Conservation (phyloP, 495 filamentous ascomycete genomes). For the Clavariopsis aquatica region DNA sequence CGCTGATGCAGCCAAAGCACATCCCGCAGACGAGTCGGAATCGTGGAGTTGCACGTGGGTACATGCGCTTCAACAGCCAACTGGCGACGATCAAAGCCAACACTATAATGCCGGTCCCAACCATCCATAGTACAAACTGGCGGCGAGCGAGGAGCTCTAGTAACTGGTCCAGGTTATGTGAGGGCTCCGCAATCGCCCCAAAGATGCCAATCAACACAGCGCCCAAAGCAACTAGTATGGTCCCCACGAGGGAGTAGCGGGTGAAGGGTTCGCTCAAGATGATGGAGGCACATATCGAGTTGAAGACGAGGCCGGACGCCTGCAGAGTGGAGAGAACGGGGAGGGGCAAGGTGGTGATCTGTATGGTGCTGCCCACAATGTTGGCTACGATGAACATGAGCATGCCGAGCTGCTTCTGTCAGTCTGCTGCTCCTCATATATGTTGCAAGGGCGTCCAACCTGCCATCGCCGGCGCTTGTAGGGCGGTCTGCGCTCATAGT, state of each 20-base stretch:
- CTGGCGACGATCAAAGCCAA: slow-evolving; percentile 64
- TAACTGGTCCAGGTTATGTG: slow-evolving; percentile 82
- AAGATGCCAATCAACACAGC: slow-evolving; percentile 90
- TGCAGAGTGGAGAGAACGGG: slow-evolving; percentile 95
- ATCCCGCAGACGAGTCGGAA: slow-evolving; percentile 84
- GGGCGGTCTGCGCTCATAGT: slow-evolving; percentile 78
- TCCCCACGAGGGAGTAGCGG: slow-evolving; percentile 83
- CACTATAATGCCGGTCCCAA: slow-evolving; percentile 70
- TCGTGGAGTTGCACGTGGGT: slow-evolving; percentile 57
- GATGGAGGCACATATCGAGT: slow-evolving; percentile 92
- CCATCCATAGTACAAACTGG: slow-evolving; percentile 91
- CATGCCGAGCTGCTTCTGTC: slow-evolving; percentile 70
- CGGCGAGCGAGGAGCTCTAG: slow-evolving; percentile 70
- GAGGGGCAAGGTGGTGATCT: slow-evolving; percentile 93
- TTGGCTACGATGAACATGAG: slow-evolving; percentile 95
- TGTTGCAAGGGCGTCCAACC: slow-evolving; percentile 46
- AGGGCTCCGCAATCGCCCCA: slow-evolving; percentile 92
- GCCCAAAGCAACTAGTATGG: slow-evolving; percentile 79
- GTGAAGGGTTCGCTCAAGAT: slow-evolving; percentile 96
- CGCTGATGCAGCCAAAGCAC: slow-evolving; percentile 78
- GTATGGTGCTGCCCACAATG: slow-evolving; percentile 89
- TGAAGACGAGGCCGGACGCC: slow-evolving; percentile 95
- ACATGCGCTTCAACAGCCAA: slow-evolving; percentile 57
- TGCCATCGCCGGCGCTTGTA: slow-evolving; percentile 94
- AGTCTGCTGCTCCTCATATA: background rate